phyloP scores from a whole-genome alignment of 2,329 filamentous ascomycete species.

The Stagonosporopsis chrysanthemi region DNA sequence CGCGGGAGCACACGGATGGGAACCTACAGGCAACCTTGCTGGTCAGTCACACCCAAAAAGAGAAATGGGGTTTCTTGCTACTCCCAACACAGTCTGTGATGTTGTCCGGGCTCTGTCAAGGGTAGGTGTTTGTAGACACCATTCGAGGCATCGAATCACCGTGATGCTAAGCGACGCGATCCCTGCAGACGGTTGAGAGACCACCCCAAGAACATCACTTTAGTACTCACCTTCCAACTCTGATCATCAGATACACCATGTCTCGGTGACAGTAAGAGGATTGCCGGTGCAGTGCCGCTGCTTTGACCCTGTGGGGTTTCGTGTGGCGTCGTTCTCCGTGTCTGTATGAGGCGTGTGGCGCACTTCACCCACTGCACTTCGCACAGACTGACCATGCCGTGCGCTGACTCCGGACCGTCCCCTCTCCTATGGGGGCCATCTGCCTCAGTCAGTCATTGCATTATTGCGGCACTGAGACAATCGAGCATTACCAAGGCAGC shows the following conservation, averaged over 20 bases:
- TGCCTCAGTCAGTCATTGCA: slow-evolving; percentile 18
- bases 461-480: slow-evolving; percentile 25
- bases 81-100: not conserved
- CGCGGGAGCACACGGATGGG: slow-evolving; percentile 3
- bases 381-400: slow-evolving; percentile 20
- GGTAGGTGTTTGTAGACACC: slow-evolving; percentile 11
- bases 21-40: not conserved
- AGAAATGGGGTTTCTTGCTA: not conserved
- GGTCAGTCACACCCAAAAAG: not conserved
- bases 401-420: slow-evolving; percentile 19
- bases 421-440: slow-evolving; percentile 22
- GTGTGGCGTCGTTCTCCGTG: slow-evolving; percentile 21
- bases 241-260: slow-evolving; percentile 10
- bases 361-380: slow-evolving; percentile 13
- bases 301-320: slow-evolving; percentile 19
- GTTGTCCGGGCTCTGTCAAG: not conserved
- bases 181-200: slow-evolving; percentile 9
- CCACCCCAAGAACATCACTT: not conserved
- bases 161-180: slow-evolving; percentile 16
- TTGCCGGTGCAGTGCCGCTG: slow-evolving; percentile 16
- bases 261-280: slow-evolving; percentile 14
- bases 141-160: slow-evolving; percentile 19
- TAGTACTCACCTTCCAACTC: slow-evolving; percentile 3
- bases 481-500: slow-evolving; percentile 14
- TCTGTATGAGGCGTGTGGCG: slow-evolving; percentile 21